These are phyloP conservation scores for Plasmodium fragile DNA, from an alignment of 169 alveolate genomes.

Conservation along the genomic window DNA sequence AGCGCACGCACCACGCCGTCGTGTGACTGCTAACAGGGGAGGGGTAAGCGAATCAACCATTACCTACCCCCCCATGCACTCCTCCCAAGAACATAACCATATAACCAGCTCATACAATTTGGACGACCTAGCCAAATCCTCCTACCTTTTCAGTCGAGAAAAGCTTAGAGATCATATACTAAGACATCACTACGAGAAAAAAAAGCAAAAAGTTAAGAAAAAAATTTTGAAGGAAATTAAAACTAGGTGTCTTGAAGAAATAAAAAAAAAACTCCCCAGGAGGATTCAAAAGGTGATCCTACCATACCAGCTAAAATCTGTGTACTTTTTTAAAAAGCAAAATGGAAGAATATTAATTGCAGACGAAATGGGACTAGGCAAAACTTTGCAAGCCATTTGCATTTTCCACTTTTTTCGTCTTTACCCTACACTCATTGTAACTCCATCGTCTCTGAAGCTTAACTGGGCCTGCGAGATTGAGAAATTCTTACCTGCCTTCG, in stretches of 20 bases:
- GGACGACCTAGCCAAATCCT: slow-evolving; percentile 6
- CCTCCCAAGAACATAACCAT: not conserved
- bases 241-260: slow-evolving; percentile 25
- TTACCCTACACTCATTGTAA: slow-evolving; percentile 93
- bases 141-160: slow-evolving; percentile 13
- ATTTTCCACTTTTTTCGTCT: slow-evolving; percentile 86
- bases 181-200: slow-evolving; percentile 8
- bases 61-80: not conserved
- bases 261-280: slow-evolving; percentile 39
- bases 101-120: slow-evolving; percentile 4
- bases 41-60: not conserved
- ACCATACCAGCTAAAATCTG: slow-evolving; percentile 56
- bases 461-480: slow-evolving; percentile 96
- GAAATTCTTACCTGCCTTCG: slow-evolving; percentile 93
- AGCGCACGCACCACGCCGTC: not conserved
- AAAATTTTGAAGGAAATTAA: slow-evolving; percentile 29
- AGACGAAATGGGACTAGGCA: slow-evolving; percentile 97
- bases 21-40: not conserved
- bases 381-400: slow-evolving; percentile 93
- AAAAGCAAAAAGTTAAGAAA: slow-evolving; percentile 18
- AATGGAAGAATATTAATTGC: slow-evolving; percentile 92
- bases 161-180: slow-evolving; percentile 9
- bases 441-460: slow-evolving; percentile 95
- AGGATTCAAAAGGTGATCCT: slow-evolving; percentile 37
- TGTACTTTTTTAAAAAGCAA: slow-evolving; percentile 40